Evolutionary conservation across 78 protist species (phyloP), one percentile per base, ranked within the genome.

Genomic region (Speleostelium caveatum): DNA sequence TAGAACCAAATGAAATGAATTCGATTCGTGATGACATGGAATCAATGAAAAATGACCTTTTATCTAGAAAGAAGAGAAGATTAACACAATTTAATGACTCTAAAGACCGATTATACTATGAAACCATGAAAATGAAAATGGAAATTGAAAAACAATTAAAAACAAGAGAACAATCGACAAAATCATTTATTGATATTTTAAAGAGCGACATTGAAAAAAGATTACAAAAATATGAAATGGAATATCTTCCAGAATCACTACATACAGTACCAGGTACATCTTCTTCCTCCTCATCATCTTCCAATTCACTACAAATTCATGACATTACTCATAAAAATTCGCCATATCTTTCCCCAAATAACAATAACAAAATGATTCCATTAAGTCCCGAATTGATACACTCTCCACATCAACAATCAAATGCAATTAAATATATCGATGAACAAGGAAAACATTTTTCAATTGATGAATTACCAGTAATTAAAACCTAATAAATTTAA

Each of bases 381-480:
- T 24, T 83, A 3, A 59, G 73, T 5, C 91, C 91, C 5, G 91
- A 83, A 33, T 28, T 83, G 2, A 83, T 83, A 12, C 73, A 83
- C 45, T 83, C 79, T 5, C 91, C 91, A 41, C 68, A 61, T 28
- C 68, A 61, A 14, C 28, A 32, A 28, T 41, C 59, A 33, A 38
- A 42, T 33, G 66, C 75, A n/a, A 61, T 42, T 21, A 59, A 24
- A 12, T 79, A 65, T 28, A 59, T 56, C 33, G 89, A 79, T 79
- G 89, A 68, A 53, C 89, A 79, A 55, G 89, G 89, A 7, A 79
- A 65, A 55, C 87, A 69, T 65, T 68, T 49, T 53, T 60, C 75
- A 17, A 38, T 79, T 17, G 89, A 79, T 53, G 75, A n/a, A n/a
- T n/a, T n/a, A n/a, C n/a, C n/a, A n/a, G n/a, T n/a, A n/a, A n/a